Evolutionary conservation across 2,329 filamentous ascomycete genomes (phyloP).

Genomic region (Cladosporium sp.): DNA sequence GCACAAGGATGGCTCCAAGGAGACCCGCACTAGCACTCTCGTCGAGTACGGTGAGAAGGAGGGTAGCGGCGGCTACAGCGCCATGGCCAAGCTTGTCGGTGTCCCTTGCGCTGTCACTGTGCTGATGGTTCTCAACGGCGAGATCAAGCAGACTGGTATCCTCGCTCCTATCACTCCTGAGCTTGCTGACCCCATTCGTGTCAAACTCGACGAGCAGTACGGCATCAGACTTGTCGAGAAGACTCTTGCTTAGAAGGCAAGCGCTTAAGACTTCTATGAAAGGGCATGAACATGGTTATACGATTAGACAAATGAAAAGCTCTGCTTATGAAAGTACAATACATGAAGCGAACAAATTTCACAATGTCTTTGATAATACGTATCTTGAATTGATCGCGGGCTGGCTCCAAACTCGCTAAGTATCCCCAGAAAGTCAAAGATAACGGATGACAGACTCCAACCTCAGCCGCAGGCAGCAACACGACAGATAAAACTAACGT

Average conservation of each 20-base stretch:
- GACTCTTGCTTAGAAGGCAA: constrained; percentile 23
- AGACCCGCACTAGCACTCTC: constrained; percentile 77
- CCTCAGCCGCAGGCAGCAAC: too few relatives aligned
- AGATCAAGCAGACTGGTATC: constrained; percentile 44
- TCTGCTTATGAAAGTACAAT: not conserved
- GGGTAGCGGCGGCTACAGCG: constrained; percentile 60
- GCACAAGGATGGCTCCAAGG: constrained; percentile 70
- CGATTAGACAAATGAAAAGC: constrained; percentile 3
- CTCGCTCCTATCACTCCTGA: constrained; percentile 71
- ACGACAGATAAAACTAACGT: too few relatives aligned
- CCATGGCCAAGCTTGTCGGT: constrained; percentile 81
- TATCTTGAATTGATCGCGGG: too few relatives aligned
- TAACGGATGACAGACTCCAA: too few relatives aligned
- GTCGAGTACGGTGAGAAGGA: constrained; percentile 75
- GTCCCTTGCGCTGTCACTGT: constrained; percentile 72
- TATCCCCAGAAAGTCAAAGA: too few relatives aligned
- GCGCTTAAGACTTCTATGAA: not conserved
- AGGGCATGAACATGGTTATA: not conserved
- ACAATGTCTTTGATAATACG: too few relatives aligned
- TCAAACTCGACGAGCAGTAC: constrained; percentile 73
- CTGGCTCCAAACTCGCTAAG: too few relatives aligned
- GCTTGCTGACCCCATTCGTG: constrained; percentile 69
- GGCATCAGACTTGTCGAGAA: constrained; percentile 71
- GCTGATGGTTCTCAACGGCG: constrained; percentile 34
- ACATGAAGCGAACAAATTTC: too few relatives aligned